A percentile compares a stretch with the other conserved stretches of the same genome.
phyloP scores from a whole-genome alignment of 1,139 yeast species.

The Nakaseomyces kungkrabaensis region DNA sequence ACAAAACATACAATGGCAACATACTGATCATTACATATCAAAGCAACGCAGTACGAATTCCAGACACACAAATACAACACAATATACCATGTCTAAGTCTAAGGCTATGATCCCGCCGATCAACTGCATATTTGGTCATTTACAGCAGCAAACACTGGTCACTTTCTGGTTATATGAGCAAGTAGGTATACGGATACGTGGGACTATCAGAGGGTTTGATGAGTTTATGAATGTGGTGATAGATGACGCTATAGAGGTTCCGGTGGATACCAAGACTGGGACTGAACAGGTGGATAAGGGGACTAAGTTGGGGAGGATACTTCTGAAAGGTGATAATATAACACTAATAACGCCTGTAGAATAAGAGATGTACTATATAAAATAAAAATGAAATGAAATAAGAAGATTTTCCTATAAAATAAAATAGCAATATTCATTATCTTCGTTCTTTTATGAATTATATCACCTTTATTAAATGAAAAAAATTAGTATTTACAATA shows the following conservation, averaged over 20 bases:
- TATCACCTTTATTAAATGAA: too few relatives aligned
- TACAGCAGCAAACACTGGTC: conserved; percentile 74
- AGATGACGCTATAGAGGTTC: conserved; percentile 76
- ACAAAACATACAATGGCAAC: too few relatives aligned
- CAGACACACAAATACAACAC: not conserved
- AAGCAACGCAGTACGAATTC: not conserved
- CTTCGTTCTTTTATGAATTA: too few relatives aligned
- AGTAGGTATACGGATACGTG: conserved; percentile 65
- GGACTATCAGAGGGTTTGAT: conserved; percentile 83
- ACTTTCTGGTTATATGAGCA: conserved; percentile 88
- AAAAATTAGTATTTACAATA: not conserved
- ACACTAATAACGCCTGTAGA: conserved; percentile 52
- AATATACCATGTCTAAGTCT: not conserved
- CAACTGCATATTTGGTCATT: conserved; percentile 74
- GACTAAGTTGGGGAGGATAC: conserved; percentile 52
- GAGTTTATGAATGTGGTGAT: conserved; percentile 96
- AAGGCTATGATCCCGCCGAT: conserved; percentile 72
- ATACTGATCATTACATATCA: too few relatives aligned
- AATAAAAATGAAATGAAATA: too few relatives aligned
- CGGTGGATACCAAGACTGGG: conserved; percentile 30
- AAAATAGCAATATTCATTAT: too few relatives aligned
- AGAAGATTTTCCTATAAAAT: too few relatives aligned
- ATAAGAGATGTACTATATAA: not conserved
- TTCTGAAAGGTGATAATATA: conserved; percentile 90
- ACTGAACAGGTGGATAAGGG: conserved; percentile 22